These are phyloP conservation scores for Saccharomyces mikatae DNA, from an alignment of 805 yeast genomes.

Conservation along the genomic window DNA sequence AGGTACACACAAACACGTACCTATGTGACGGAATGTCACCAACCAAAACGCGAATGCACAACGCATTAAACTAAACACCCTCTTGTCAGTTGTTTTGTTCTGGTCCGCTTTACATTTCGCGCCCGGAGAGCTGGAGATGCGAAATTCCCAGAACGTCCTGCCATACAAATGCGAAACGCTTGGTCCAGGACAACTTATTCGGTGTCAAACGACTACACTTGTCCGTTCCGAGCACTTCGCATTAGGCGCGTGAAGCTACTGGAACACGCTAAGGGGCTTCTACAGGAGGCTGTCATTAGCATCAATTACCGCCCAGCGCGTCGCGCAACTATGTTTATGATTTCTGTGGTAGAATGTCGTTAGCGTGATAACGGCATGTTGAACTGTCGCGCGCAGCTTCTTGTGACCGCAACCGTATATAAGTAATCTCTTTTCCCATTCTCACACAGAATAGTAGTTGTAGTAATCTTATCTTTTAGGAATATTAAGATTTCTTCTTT, in stretches of 20 bases:
- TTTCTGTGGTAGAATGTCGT: background rate
- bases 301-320: constrained; percentile 2
- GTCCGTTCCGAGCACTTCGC: background rate
- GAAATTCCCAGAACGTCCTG: constrained; percentile 1
- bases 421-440: background rate
- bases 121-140: background rate
- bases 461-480: no score
- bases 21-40: background rate
- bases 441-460: no score
- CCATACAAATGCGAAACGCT: constrained; percentile 3
- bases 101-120: background rate
- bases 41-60: background rate
- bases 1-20: background rate
- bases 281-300: background rate
- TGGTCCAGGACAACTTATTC: background rate
- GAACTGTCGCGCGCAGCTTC: background rate
- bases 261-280: background rate
- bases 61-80: background rate
- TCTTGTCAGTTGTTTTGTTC: background rate
- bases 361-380: background rate
- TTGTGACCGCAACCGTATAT: background rate
- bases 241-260: background rate
- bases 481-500: no score
- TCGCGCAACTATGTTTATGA: constrained; percentile 1
- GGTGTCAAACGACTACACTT: background rate